These are phyloP conservation scores for Lentinula sp. DNA, from an alignment of 768 basidiomycete genomes.

Conservation along the genomic window DNA sequence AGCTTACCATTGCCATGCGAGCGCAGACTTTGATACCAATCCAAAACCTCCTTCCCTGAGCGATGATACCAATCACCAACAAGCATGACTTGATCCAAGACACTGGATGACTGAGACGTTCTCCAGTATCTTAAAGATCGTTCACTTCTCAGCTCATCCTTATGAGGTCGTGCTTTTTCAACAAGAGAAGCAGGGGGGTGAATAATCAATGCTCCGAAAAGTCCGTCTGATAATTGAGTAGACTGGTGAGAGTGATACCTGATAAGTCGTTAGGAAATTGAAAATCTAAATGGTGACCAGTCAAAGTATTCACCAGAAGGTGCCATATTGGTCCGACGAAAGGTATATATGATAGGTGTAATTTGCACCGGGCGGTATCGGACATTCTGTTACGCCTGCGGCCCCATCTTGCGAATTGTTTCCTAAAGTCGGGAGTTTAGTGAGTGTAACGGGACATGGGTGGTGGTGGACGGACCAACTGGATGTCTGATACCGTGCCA, in stretches of 20 bases:
- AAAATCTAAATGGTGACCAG: neutral
- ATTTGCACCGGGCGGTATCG: slow-evolving; percentile 3
- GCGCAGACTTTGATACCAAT: slow-evolving; percentile 7
- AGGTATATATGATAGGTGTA: slow-evolving; percentile 3
- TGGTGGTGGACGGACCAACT: neutral
- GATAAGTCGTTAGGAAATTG: neutral
- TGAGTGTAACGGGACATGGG: neutral
- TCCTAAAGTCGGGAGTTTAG: neutral
- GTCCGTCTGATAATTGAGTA: slow-evolving; percentile 3
- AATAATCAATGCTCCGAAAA: slow-evolving; percentile 7
- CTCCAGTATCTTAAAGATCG: neutral
- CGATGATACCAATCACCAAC: slow-evolving; percentile 8
- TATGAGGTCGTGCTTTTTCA: neutral
- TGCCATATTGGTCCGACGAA: slow-evolving; percentile 1
- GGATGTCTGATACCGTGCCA: slow-evolving; percentile 18
- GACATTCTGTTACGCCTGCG: slow-evolving; percentile 5
- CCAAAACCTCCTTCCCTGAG: neutral
- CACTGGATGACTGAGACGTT: neutral
- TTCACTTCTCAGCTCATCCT: neutral
- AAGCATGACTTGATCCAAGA: slow-evolving; percentile 2
- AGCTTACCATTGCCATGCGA: slow-evolving; percentile 1
- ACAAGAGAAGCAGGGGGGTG: neutral
- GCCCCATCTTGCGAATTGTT: slow-evolving; percentile 6
- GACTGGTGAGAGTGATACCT: slow-evolving; percentile 8
- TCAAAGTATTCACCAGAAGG: slow-evolving; percentile 2